These are phyloP conservation scores for Karstenula rhodostoma DNA, from an alignment of 2,329 filamentous ascomycete genomes.

Conservation along the genomic window DNA sequence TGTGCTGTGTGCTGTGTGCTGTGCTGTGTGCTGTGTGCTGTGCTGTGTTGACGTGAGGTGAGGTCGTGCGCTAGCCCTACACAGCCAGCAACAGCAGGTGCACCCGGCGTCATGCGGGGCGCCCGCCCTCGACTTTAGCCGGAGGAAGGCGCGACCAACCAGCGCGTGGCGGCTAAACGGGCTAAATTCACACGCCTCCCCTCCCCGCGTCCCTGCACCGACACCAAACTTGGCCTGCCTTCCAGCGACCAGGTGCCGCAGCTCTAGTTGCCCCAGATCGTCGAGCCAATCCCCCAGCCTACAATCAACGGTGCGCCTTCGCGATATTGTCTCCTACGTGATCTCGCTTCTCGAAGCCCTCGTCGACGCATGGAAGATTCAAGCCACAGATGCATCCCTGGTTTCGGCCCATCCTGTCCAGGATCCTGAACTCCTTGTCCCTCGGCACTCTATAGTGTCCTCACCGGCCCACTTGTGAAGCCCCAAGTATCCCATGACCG, in stretches of 20 bases:
- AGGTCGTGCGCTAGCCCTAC: constrained; percentile 21
- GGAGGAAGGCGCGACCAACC: constrained; percentile 16
- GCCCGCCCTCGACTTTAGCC: constrained; percentile 25
- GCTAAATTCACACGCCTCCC: constrained; percentile 19
- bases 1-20: constrained; percentile 21
- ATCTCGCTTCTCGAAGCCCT: constrained; percentile 51
- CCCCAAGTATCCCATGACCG: constrained; percentile 48
- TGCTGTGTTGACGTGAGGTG: no score
- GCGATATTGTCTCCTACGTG: constrained; percentile 41
- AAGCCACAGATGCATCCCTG: constrained; percentile 47
- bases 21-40: constrained; percentile 23
- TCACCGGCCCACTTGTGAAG: constrained; percentile 46
- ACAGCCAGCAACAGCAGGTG: constrained; percentile 6
- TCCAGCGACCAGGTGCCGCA: constrained; percentile 30
- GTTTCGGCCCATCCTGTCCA: constrained; percentile 34
- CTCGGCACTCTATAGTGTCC: constrained; percentile 45
- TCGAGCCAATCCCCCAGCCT: constrained; percentile 35
- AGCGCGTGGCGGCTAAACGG: constrained; percentile 21
- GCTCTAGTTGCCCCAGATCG: constrained; percentile 31
- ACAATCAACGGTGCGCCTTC: constrained; percentile 42
- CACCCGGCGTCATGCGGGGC: constrained; percentile 24
- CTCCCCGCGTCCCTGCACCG: constrained; percentile 22
- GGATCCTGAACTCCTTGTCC: constrained; percentile 36
- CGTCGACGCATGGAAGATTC: constrained; percentile 48
- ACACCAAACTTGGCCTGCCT: no score